Evolutionary conservation across 768 basidiomycete genomes (phyloP), one percentile per base, ranked within the genome.

Genomic region (Leccinum subgranulosum): DNA sequence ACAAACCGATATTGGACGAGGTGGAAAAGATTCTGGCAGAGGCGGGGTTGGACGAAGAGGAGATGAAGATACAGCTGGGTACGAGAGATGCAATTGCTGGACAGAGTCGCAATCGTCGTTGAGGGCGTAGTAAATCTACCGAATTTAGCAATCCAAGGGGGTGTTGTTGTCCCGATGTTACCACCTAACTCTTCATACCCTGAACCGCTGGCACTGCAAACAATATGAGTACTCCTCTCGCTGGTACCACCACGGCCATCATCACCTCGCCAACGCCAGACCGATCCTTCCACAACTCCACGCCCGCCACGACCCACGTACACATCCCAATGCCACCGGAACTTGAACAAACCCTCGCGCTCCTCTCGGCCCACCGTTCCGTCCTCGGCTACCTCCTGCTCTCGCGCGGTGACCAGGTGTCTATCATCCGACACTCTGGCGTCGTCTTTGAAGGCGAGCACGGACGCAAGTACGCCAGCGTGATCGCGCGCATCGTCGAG

Each of bases 331-430:
- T 87, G 73, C 80, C 88, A 12, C 84, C 89, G n/a, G 92, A 93
- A 66, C 83, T 94, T 50, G 92, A 94, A 70, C 83, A 86, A 61
- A 94, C 87, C 0, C 80, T 95, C 12, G 72, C 85, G 1, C 74
- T 87, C 60, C 79, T 96, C 53, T 87, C 91, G 1, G 81, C 89
- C 5, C 90, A 95, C 67, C 82, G 90, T 17, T 87, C 90, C 19
- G 92, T 95, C 4, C 82, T 92, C 6, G 93, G 94, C 2, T 94
- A 94, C 69, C 81, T 96, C 66, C 81, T 95, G 1, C 77, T 95
- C 31, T 87, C 91, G 3, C 81, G 92, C 4, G 82, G 85, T 1
- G 81, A 81, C 48, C 86, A 86, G 6, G 81, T 84, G 19, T 85
- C 86, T 63, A 92, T 97, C 61, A 88, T 97, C 64, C 81, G 90